Percentiles rank a stretch among this genome's conserved stretches.
phyloP scores from a whole-genome alignment of 768 basidiomycete species.

The Leucocoprinus leucothites region DNA sequence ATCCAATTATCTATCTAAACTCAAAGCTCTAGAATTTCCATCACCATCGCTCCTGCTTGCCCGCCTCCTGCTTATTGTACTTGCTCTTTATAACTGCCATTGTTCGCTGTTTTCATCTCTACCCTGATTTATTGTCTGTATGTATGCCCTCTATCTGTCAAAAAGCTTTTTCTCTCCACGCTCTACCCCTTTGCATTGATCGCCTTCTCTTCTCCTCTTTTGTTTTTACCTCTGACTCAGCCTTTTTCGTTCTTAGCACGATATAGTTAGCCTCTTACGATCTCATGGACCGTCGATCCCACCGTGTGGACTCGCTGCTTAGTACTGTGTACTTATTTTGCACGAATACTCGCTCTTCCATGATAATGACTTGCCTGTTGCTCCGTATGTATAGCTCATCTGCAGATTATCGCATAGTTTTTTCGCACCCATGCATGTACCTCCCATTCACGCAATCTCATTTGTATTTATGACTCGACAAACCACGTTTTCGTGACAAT shows the following conservation, averaged over 20 bases:
- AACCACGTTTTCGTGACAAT: background rate
- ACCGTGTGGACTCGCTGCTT: background rate
- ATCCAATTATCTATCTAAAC: background rate
- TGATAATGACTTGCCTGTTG: constrained; percentile 1
- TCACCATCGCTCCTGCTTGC: background rate
- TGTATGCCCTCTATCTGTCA: constrained; percentile 2
- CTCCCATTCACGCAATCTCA: background rate
- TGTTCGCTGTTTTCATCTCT: constrained; percentile 7
- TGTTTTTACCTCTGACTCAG: background rate
- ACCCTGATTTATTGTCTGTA: constrained; percentile 11
- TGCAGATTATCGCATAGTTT: background rate
- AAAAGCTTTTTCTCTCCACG: no score
- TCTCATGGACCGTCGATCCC: background rate
- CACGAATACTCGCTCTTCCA: background rate
- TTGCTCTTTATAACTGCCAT: constrained; percentile 4
- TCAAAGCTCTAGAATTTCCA: background rate
- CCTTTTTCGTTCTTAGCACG: background rate
- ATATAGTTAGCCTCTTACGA: background rate
- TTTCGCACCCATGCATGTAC: background rate
- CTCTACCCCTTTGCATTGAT: constrained; percentile 3
- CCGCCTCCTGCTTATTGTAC: constrained; percentile 4
- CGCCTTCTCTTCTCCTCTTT: background rate
- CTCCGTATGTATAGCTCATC: background rate
- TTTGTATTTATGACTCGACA: constrained; percentile 5
- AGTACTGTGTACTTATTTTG: background rate